Conservation (phyloP, 78 protist genomes). For the Protostelium mycophagum region DNA sequence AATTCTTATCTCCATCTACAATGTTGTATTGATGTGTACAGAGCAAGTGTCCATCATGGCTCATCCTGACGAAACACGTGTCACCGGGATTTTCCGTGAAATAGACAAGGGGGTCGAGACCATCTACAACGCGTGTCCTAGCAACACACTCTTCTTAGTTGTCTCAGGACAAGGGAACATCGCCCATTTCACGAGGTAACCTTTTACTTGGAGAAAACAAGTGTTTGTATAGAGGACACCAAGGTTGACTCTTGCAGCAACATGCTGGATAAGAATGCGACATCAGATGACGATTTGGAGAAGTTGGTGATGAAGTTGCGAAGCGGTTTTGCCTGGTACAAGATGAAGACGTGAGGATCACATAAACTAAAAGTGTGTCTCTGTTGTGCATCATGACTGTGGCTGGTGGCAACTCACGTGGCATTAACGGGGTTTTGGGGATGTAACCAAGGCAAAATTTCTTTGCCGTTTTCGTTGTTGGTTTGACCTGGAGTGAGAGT, state of each 20-base stretch:
- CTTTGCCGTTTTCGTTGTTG: too few relatives aligned
- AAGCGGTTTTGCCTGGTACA: background rate
- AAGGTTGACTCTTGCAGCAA: background rate
- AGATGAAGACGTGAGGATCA: background rate
- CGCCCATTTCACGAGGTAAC: background rate
- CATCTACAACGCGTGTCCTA: background rate
- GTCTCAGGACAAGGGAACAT: background rate
- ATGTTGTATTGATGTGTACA: too few relatives aligned
- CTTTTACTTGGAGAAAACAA: background rate
- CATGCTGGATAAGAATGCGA: background rate
- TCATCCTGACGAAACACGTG: too few relatives aligned
- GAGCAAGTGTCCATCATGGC: too few relatives aligned
- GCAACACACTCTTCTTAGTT: background rate
- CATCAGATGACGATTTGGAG: background rate
- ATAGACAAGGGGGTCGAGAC: background rate
- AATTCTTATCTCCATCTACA: too few relatives aligned
- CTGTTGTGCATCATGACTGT: too few relatives aligned
- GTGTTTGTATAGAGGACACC: background rate
- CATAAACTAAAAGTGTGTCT: too few relatives aligned
- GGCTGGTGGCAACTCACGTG: too few relatives aligned
- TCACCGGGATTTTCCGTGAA: background rate
- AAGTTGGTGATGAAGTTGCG: background rate
- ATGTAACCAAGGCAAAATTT: too few relatives aligned
- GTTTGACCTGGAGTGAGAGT: too few relatives aligned
- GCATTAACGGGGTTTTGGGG: too few relatives aligned